phyloP scores from a whole-genome alignment of 1,284 basidiomycete genomes.

The Rhodotorula sp. region DNA sequence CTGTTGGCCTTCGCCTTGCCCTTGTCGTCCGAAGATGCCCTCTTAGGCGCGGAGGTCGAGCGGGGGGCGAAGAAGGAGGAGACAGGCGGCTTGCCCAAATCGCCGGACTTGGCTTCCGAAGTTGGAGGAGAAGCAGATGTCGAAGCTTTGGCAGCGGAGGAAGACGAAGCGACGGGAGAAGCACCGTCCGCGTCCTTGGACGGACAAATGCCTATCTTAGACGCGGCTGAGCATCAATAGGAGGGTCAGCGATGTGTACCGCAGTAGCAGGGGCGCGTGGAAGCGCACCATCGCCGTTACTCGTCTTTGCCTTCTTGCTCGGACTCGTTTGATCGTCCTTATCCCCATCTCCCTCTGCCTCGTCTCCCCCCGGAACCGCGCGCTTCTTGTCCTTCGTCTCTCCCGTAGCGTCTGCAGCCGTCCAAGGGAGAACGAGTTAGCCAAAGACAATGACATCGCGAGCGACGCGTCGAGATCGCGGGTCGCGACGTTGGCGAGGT shows the following conservation, averaged over 20 bases:
- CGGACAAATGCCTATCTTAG: neutral
- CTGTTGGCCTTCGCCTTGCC: constrained; percentile 45
- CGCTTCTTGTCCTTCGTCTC: neutral
- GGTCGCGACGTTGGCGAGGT: too few species aligned
- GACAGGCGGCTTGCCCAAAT: constrained; percentile 15
- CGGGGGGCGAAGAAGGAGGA: constrained; percentile 28
- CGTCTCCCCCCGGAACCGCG: too few species aligned
- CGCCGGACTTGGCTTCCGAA: neutral
- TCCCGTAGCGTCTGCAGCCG: neutral
- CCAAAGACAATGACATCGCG: neutral
- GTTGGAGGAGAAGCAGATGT: neutral
- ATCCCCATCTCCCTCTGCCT: neutral
- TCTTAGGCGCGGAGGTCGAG: constrained; percentile 4
- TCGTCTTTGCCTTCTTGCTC: constrained; percentile 9
- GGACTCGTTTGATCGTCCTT: neutral
- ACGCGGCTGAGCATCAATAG: neutral
- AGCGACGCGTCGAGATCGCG: neutral
- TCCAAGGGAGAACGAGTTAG: neutral
- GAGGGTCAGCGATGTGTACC: too few species aligned
- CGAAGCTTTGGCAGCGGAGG: neutral
- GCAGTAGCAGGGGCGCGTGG: neutral
- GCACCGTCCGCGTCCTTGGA: too few species aligned
- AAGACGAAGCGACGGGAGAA: neutral
- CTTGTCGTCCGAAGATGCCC: constrained; percentile 14
- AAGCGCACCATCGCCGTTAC: constrained; percentile 6